Percentiles rank a stretch among this genome's conserved stretches.
phyloP scores from a whole-genome alignment of 768 basidiomycete genomes.

The Xerocomus potaroensis region DNA sequence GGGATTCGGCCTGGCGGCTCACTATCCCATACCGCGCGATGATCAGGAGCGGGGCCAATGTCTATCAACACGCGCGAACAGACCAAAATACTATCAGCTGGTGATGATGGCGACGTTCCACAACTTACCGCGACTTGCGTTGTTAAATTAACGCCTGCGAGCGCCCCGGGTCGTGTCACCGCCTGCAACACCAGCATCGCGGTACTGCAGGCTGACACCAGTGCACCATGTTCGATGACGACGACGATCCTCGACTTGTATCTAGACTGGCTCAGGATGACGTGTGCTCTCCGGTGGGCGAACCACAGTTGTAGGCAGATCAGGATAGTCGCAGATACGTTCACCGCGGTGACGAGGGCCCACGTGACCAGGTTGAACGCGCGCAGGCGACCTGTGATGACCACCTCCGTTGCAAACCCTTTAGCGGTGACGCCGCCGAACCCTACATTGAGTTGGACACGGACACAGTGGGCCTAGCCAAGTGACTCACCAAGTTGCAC shows the following conservation, averaged over 20 bases:
- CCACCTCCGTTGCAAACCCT: conserved; percentile 2
- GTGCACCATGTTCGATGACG: conserved; percentile 20
- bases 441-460: conserved; percentile 1
- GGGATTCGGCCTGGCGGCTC: background rate
- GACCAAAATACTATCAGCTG: no score
- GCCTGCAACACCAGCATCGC: conserved; percentile 14
- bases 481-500: conserved; percentile 15
- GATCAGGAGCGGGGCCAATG: conserved; percentile 14
- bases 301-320: conserved; percentile 17
- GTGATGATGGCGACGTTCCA: no score
- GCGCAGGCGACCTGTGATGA: background rate
- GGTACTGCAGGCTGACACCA: conserved; percentile 15
- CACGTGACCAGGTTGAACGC: conserved; percentile 12
- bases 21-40: conserved; percentile 15
- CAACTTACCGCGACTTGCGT: conserved; percentile 16
- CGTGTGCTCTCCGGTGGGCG: background rate
- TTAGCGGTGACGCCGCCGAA: conserved; percentile 8
- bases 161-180: background rate
- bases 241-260: conserved; percentile 17
- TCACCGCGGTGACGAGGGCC: conserved; percentile 16
- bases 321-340: conserved; percentile 13
- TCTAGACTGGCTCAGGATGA: background rate
- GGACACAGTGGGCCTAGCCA: background rate
- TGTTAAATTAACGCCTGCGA: conserved; percentile 17
- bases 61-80: background rate